Percentiles rank a stretch among this genome's conserved stretches.
Evolutionary conservation across 1,139 yeast species (phyloP).

Genomic region (Taphrina sp.): DNA sequence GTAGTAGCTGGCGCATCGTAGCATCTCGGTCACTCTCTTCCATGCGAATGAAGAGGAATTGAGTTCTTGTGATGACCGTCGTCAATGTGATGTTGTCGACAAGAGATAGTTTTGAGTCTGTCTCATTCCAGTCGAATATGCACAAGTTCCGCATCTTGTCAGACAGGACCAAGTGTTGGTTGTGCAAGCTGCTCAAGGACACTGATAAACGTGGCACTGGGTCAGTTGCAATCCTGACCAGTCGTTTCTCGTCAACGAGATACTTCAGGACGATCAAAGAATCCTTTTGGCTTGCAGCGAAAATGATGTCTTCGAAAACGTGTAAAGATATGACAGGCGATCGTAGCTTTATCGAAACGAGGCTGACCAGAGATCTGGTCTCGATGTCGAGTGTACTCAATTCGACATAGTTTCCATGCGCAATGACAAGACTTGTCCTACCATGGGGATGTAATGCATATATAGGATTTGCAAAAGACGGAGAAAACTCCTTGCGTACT

Average conservation of each 20-base stretch:
- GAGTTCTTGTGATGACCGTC: conserved; percentile 1
- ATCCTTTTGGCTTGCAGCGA: conserved; percentile 17
- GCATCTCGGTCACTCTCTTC: background rate
- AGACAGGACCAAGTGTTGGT: background rate
- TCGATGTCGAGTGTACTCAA: conserved; percentile 8
- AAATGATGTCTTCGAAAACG: background rate
- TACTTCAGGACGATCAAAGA: conserved; percentile 3
- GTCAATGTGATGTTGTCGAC: background rate
- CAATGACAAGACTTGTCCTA: background rate
- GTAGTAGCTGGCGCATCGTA: background rate
- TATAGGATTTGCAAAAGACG: conserved; percentile 3
- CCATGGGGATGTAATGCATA: conserved; percentile 1
- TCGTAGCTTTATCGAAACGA: background rate
- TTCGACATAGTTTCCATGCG: conserved; percentile 1
- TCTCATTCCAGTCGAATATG: conserved; percentile 1
- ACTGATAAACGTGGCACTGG: conserved; percentile 5
- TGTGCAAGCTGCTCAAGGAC: background rate
- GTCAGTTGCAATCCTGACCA: conserved; percentile 4
- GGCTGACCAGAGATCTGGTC: conserved; percentile 1
- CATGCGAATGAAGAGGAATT: background rate
- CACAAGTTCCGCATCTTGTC: conserved; percentile 4
- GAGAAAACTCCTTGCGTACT: conserved; percentile 11
- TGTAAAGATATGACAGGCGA: conserved; percentile 6
- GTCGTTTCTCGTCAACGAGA: background rate
- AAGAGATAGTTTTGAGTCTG: background rate